Conservation (phyloP, 257 asterid species). For the Petrea volubilis region DNA sequence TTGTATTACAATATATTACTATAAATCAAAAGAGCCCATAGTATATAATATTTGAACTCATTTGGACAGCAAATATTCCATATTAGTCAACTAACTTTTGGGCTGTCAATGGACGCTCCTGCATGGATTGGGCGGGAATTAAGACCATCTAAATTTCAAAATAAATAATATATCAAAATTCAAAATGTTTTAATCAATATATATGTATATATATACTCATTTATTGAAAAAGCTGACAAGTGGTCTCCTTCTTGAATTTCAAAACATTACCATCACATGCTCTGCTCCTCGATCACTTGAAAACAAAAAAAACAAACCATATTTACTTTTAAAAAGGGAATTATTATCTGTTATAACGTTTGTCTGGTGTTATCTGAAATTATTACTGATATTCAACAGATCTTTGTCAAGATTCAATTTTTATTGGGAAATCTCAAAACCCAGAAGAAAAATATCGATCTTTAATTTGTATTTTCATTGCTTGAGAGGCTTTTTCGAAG, state of each 20-base stretch:
- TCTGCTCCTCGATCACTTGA: slow-evolving; percentile 22
- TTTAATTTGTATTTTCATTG: background rate
- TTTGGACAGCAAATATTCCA: too few relatives aligned
- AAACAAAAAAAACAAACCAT: background rate
- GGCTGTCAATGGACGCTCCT: slow-evolving; percentile 18
- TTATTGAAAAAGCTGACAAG: slow-evolving; percentile 25
- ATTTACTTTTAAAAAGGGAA: background rate
- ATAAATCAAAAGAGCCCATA: too few relatives aligned
- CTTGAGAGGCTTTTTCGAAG: slow-evolving; percentile 2
- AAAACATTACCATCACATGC: slow-evolving; percentile 40
- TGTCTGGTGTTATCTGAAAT: slow-evolving; percentile 7
- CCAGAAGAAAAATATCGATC: slow-evolving; percentile 10
- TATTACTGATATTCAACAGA: slow-evolving; percentile 28
- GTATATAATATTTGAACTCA: too few relatives aligned
- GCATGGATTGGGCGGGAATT: slow-evolving; percentile 46
- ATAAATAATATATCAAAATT: slow-evolving; percentile 17
- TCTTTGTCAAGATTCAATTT: slow-evolving; percentile 29
- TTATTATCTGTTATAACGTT: slow-evolving; percentile 6
- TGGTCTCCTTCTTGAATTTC: slow-evolving; percentile 21
- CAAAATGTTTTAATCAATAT: background rate
- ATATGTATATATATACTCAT: background rate
- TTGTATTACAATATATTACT: too few relatives aligned
- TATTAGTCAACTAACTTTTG: too few relatives aligned
- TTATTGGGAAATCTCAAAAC: slow-evolving; percentile 20
- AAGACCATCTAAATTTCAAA: slow-evolving; percentile 33